Evolutionary conservation across 371 early-diverging fungal species (phyloP).

Genomic region (Zychaea mexicana): DNA sequence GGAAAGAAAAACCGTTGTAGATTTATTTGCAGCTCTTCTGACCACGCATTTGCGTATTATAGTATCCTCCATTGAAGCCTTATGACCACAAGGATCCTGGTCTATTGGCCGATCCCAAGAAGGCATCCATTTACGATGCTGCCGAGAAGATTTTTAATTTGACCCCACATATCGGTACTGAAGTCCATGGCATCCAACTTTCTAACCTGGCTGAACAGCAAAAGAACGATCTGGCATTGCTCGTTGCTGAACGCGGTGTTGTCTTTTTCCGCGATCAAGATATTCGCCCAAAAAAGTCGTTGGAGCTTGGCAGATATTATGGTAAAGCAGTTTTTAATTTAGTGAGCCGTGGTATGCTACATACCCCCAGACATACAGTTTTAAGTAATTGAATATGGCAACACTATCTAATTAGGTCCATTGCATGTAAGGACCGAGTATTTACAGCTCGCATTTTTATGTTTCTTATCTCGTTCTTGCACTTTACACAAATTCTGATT

Average conservation of each 20-base stretch:
- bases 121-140: slow-evolving; percentile 52
- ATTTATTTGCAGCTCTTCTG: no score
- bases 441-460: background rate
- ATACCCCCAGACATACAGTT: no score
- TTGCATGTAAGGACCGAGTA: background rate
- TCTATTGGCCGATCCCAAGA: slow-evolving; percentile 56
- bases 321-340: slow-evolving; percentile 17
- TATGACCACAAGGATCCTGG: slow-evolving; percentile 48
- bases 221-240: slow-evolving; percentile 55
- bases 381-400: no score
- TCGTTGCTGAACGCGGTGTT: slow-evolving; percentile 63
- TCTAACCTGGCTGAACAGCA: slow-evolving; percentile 56
- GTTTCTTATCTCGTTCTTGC: background rate
- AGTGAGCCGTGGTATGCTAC: no score
- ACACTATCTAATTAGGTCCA: background rate
- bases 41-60: background rate
- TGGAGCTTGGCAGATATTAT: slow-evolving; percentile 56
- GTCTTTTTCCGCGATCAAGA: slow-evolving; percentile 67
- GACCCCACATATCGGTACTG: slow-evolving; percentile 70
- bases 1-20: no score
- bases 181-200: slow-evolving; percentile 62
- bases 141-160: slow-evolving; percentile 63
- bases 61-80: slow-evolving; percentile 39
- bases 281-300: slow-evolving; percentile 48
- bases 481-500: background rate